Evolutionary conservation across 768 basidiomycete genomes (phyloP).

Genomic region (Termitomyces sp.): DNA sequence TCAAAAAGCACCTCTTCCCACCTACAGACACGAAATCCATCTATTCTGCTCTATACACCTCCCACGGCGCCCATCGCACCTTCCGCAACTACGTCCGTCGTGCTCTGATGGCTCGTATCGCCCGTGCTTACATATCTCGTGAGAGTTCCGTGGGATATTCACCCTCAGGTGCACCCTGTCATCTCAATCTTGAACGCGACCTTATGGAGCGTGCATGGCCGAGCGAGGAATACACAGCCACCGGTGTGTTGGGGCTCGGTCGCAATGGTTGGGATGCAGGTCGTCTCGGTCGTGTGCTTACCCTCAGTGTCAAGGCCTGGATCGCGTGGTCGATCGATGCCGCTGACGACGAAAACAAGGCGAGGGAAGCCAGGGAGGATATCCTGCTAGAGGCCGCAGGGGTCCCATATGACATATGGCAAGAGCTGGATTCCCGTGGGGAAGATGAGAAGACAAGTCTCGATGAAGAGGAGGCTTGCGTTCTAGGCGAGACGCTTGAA

Average conservation of each 20-base stretch:
- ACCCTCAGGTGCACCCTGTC: constrained; percentile 52
- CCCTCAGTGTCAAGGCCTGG: constrained; percentile 56
- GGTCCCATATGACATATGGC: constrained; percentile 64
- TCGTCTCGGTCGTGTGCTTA: constrained; percentile 48
- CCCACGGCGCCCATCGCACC: constrained; percentile 57
- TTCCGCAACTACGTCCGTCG: constrained; percentile 60
- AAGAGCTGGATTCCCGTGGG: constrained; percentile 57
- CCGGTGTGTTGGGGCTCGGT: constrained; percentile 20
- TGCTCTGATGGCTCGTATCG: constrained; percentile 54
- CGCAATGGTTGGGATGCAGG: constrained; percentile 60
- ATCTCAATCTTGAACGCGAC: constrained; percentile 55
- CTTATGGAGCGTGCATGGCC: constrained; percentile 73
- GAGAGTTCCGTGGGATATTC: constrained; percentile 48
- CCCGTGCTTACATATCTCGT: constrained; percentile 58
- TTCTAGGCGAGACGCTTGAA: constrained; percentile 56
- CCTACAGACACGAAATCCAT: constrained; percentile 22
- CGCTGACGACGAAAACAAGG: constrained; percentile 24
- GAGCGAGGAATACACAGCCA: constrained; percentile 43
- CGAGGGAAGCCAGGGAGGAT: constrained; percentile 37
- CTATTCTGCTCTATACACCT: constrained; percentile 32
- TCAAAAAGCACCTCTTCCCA: constrained; percentile 55
- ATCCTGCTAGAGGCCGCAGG: constrained; percentile 68
- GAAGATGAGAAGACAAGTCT: constrained; percentile 45
- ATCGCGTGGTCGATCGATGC: constrained; percentile 30
- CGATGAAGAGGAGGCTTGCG: constrained; percentile 64